A percentile compares a stretch with the other conserved stretches of the same genome.
phyloP scores from a whole-genome alignment of 2,329 filamentous ascomycete species.

The Sclerotinia minor region DNA sequence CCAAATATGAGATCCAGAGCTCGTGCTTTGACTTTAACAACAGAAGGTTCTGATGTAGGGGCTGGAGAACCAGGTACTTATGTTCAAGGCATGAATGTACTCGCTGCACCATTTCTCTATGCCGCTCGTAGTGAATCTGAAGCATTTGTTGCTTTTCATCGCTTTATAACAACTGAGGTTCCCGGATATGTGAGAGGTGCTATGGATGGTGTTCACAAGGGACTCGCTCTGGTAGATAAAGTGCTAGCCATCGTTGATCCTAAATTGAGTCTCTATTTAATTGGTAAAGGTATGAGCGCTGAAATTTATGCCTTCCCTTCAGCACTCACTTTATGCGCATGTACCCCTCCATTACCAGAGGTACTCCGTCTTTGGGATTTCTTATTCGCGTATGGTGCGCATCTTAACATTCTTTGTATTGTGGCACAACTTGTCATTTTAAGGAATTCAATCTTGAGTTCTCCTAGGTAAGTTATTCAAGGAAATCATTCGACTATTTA shows the following conservation, averaged over 20 bases:
- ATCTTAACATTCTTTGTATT: slow-evolving; percentile 94
- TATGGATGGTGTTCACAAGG: slow-evolving; percentile 96
- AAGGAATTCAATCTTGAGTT: slow-evolving; percentile 78
- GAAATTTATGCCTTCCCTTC: slow-evolving; percentile 97
- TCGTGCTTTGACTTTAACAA: slow-evolving; percentile 61
- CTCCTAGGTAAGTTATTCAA: slow-evolving; percentile 64
- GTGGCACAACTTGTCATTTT: slow-evolving; percentile 92
- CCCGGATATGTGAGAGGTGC: slow-evolving; percentile 92
- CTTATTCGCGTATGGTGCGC: slow-evolving; percentile 90
- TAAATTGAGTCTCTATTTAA: slow-evolving; percentile 80
- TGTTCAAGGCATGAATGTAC: slow-evolving; percentile 98
- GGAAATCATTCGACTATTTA: slow-evolving; percentile 9
- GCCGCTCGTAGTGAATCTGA: slow-evolving; percentile 92
- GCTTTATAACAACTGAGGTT: slow-evolving; percentile 81
- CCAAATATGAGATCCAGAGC: slow-evolving; percentile 46
- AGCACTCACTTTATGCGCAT: slow-evolving; percentile 90
- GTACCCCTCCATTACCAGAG: slow-evolving; percentile 91
- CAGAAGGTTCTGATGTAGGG: slow-evolving; percentile 62
- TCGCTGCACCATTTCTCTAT: slow-evolving; percentile 94
- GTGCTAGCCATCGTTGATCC: slow-evolving; percentile 89
- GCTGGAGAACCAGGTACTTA: slow-evolving; percentile 76
- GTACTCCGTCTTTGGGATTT: slow-evolving; percentile 96
- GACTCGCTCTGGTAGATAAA: slow-evolving; percentile 86
- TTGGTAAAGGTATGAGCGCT: slow-evolving; percentile 82
- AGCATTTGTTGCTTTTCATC: slow-evolving; percentile 88